Base-by-base conservation (phyloP, 2,329 filamentous ascomycete species). In the Tolypocladium ophioglossoides region DNA sequence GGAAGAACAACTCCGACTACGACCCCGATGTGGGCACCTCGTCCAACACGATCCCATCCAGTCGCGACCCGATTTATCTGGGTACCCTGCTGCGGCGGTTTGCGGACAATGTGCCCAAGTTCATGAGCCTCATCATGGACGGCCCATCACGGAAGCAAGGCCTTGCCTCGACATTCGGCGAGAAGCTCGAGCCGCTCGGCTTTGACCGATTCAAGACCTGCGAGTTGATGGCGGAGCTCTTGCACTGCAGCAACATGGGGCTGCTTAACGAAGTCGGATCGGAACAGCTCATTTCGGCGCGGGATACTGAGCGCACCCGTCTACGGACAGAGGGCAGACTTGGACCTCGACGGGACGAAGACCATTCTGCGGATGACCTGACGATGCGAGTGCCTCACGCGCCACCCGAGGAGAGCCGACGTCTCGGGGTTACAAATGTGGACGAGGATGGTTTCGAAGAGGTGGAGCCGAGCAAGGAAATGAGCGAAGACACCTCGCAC, bases 151-250 rank as follows among this genome's bases (percentile, higher is more conserved):
- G 86, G 63, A 86, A 87, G 66, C 82, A 86, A 48, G 84, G 86
- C 55, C 75, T 96, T 39, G 86, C 84, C 62, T 92, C 91, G 3
- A 94, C 94, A 0, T 99, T 95, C 75, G 91, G 91, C 52, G 83
- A 85, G 48, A 89, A 87, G 68, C 91, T 99, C 52, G 91, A 97
- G 69, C 92, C 94, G 4, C 79, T 99, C 11, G 94, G 94, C 2
- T 99, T 99, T 66, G 94, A 99, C 70, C 82, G 94, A 22, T 99
- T 99, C 77, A 99, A 99, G 76, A 97, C 94, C 0, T 99, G 94
- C 70, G 94, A 99, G 71, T 78, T 99, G 56, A 97, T 99, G 94
- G 94, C 94, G 1, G 94, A 99, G 70, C 77, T 99, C 47, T 74
- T 99, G 40, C 94, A 99, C 70, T 99, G 94, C 72, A 97, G 92